phyloP scores from a whole-genome alignment of 2,329 filamentous ascomycete genomes.

The Stylonectria norvegica region DNA sequence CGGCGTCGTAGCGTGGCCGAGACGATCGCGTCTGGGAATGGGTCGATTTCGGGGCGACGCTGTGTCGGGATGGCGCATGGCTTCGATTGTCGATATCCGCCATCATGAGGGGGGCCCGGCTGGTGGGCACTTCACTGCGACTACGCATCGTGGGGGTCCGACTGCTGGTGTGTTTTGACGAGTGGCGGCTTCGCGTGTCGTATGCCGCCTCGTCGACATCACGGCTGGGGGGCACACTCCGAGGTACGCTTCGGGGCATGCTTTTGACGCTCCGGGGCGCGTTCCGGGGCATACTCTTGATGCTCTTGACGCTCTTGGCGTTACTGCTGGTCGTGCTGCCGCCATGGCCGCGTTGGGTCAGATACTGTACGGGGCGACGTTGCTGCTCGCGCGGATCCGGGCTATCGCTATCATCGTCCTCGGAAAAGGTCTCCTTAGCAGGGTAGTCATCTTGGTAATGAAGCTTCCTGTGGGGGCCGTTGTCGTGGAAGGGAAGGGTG shows the following conservation, averaged over 20 bases:
- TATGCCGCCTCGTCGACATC: slow-evolving; percentile 27
- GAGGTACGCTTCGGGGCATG: slow-evolving; percentile 28
- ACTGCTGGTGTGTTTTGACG: slow-evolving; percentile 32
- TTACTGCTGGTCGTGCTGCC: neutral
- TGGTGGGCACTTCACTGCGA: slow-evolving; percentile 39
- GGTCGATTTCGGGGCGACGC: slow-evolving; percentile 26
- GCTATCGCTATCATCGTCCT: slow-evolving; percentile 27
- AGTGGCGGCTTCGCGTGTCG: slow-evolving; percentile 40
- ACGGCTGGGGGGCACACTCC: too few relatives aligned
- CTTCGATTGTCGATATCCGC: slow-evolving; percentile 42
- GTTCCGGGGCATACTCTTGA: slow-evolving; percentile 30
- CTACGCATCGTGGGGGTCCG: slow-evolving; percentile 33
- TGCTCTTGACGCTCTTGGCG: slow-evolving; percentile 15
- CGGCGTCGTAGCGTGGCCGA: slow-evolving; percentile 28
- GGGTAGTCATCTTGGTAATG: slow-evolving; percentile 18
- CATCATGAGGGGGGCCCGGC: slow-evolving; percentile 38
- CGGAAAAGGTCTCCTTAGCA: slow-evolving; percentile 7
- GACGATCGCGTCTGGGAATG: slow-evolving; percentile 23
- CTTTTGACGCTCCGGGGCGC: slow-evolving; percentile 21
- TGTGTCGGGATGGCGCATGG: slow-evolving; percentile 36
- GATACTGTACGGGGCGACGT: slow-evolving; percentile 20
- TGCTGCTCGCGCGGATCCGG: slow-evolving; percentile 12
- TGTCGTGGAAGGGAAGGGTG: slow-evolving; percentile 16
- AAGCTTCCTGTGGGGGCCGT: slow-evolving; percentile 17
- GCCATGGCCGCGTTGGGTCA: slow-evolving; percentile 13